Conservation (phyloP, 2,329 filamentous ascomycete species). For the Pseudogymnoascus sp. region DNA sequence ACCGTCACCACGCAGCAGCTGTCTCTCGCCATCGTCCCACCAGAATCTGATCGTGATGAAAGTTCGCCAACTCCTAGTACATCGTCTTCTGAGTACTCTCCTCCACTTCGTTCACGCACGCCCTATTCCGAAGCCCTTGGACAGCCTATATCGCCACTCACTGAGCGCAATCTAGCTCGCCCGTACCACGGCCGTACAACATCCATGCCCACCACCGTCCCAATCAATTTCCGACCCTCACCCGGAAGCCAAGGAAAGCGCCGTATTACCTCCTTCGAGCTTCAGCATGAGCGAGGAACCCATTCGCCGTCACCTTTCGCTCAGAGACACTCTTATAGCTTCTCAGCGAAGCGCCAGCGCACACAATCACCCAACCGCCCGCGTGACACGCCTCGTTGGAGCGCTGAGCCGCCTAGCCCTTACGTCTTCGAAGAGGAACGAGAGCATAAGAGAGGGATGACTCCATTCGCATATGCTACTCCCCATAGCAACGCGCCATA, state of each 20-base stretch:
- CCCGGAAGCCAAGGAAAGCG: conserved; percentile 32
- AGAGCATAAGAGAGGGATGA: conserved; percentile 37
- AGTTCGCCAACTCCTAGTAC: conserved; percentile 25
- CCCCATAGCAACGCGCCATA: conserved; percentile 57
- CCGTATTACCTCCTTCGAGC: conserved; percentile 38
- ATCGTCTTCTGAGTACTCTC: conserved; percentile 25
- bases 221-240: conserved; percentile 33
- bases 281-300: conserved; percentile 19
- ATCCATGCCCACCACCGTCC: conserved; percentile 41
- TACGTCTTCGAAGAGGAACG: conserved; percentile 21
- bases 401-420: conserved; percentile 28
- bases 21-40: conserved; percentile 36
- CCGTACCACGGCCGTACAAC: conserved; percentile 43
- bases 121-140: conserved; percentile 19
- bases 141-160: conserved; percentile 19
- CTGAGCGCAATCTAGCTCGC: conserved; percentile 30
- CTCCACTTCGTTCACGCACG: conserved; percentile 21
- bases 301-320: conserved; percentile 13
- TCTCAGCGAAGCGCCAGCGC: conserved; percentile 26
- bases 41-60: conserved; percentile 28
- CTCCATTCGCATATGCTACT: conserved; percentile 64
- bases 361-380: conserved; percentile 49
- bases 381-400: conserved; percentile 49
- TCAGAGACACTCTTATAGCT: conserved; percentile 10
- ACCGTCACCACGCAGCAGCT: conserved; percentile 36